phyloP scores from a whole-genome alignment of 1,284 basidiomycete genomes.

The Mycosarcoma mackinlayi region DNA sequence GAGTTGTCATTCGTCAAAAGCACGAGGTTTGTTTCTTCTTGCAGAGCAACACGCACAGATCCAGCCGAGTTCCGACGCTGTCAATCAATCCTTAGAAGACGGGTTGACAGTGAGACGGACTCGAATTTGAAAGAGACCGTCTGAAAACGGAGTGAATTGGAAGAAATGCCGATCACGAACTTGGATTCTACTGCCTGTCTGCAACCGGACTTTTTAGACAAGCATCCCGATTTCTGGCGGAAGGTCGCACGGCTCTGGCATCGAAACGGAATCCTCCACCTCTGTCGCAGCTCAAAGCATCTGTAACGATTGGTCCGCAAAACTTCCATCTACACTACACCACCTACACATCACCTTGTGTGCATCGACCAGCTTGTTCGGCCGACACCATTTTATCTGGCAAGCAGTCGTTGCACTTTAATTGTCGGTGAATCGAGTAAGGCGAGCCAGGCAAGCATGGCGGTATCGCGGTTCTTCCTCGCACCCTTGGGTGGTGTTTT shows the following conservation, averaged over 20 bases:
- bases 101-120: no score
- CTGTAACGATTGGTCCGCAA: no score
- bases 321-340: not conserved
- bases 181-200: constrained; percentile 1
- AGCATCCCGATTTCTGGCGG: constrained; percentile 14
- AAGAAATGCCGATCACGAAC: constrained; percentile 16
- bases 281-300: not conserved
- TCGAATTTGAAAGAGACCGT: constrained; percentile 20
- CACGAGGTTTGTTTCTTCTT: constrained; percentile 6
- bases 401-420: not conserved
- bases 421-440: not conserved
- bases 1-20: no score
- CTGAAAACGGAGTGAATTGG: not conserved
- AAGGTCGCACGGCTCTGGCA: constrained; percentile 13
- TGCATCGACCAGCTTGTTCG: not conserved
- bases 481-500: constrained; percentile 47
- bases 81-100: constrained; percentile 3
- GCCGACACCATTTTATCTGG: not conserved
- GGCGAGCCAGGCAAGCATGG: constrained; percentile 18
- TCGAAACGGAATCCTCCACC: constrained; percentile 15
- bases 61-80: constrained; percentile 26
- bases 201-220: not conserved
- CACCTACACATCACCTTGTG: no score
- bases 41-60: constrained; percentile 2
- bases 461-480: constrained; percentile 38